Conservation (phyloP, 176 grass and related monocot species). For the Phoenix dactylifera region DNA sequence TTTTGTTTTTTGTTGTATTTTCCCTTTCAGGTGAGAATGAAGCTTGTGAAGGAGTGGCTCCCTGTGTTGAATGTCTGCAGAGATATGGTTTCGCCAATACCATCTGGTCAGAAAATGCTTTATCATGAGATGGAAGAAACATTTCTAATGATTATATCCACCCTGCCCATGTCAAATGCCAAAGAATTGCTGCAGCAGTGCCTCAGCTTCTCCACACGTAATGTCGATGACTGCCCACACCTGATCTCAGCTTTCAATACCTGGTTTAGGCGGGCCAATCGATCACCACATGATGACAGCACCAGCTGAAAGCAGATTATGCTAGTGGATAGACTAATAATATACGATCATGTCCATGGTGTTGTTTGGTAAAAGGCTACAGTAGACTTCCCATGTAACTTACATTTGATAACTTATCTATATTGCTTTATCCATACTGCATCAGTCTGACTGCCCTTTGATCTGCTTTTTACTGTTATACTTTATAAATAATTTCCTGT, state of each 20-base stretch:
- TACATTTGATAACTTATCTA: too few relatives aligned
- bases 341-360: too few relatives aligned
- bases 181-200: slow-evolving; percentile 74
- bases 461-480: too few relatives aligned
- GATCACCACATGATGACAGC: slow-evolving; percentile 24
- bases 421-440: too few relatives aligned
- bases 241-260: slow-evolving; percentile 34
- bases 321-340: too few relatives aligned
- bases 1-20: not conserved
- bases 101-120: slow-evolving; percentile 38
- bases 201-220: slow-evolving; percentile 74
- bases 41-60: slow-evolving; percentile 70
- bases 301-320: too few relatives aligned
- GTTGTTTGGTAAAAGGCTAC: too few relatives aligned
- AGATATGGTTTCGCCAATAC: slow-evolving; percentile 49
- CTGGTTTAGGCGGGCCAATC: slow-evolving; percentile 40
- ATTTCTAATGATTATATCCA: slow-evolving; percentile 87
- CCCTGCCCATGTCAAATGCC: slow-evolving; percentile 46
- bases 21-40: slow-evolving; percentile 51
- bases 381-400: too few relatives aligned
- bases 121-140: slow-evolving; percentile 70
- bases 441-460: too few relatives aligned
- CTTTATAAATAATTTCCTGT: too few relatives aligned
- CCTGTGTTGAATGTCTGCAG: slow-evolving; percentile 75
- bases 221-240: slow-evolving; percentile 36